Evolutionary conservation across 106 monocot genomes (phyloP), one percentile per base, ranked within the genome.

Genomic region (Dendrobium nobile): DNA sequence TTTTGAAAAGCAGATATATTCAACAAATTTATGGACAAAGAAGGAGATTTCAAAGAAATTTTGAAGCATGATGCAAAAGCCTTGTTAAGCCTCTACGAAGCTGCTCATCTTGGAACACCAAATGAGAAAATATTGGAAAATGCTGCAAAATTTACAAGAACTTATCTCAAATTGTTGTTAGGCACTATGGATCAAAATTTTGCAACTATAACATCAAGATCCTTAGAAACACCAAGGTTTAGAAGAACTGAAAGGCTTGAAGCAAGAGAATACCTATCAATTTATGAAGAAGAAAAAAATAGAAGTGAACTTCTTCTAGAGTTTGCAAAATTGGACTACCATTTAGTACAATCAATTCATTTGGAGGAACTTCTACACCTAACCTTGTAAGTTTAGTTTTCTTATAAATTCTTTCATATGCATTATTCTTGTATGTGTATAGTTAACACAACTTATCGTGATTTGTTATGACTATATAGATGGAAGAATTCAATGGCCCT

Each of bases 111-210:
- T 37, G 37, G 37, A 37, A 37, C 37, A 7, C 75, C 13, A 47
- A 67, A 41, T 1, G 87, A 87, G 22, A 18, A 28, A 10, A 79
- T 82, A 72, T 65, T 87, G 15, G 87, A 84, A 19, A 70, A 84
- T 24, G 87, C 65, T 5, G 24, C 22, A 20, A 27, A 65, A 22
- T 65, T 65, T 65, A 5, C 65, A n/a, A 65, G 24, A n/a, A 65
- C 22, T 0, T 20, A 65, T 27, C 24, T 65, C 2, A 24, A 24
- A 5, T 65, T 24, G 65, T 4, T 24, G 19, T 20, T 20, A 7
- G 8, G 22, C 65, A 20, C 3, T 65, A 22, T 65, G 7, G 65
- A 65, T 1, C 65, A 16, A 65, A 20, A 18, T 4, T 2, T n/a
- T 4, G 24, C 22, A n/a, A 27, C 24, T 0, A 65, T 7, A 24